These are phyloP conservation scores for Ogataea ganodermae DNA, from an alignment of 805 yeast species.

Conservation along the genomic window DNA sequence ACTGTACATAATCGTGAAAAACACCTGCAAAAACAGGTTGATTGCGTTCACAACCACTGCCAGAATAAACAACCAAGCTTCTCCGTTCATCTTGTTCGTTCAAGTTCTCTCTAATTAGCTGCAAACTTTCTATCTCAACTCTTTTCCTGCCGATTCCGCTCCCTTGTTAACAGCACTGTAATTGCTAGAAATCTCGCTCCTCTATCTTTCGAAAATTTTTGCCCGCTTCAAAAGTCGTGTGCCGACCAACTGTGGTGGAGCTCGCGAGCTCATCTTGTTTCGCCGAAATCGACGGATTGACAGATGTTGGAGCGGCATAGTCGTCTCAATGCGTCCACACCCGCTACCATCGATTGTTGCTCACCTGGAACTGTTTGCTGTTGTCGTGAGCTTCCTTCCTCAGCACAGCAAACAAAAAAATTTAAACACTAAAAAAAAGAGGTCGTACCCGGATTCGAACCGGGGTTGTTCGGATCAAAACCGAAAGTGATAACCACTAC, in stretches of 20 bases:
- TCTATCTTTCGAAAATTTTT: slow-evolving; percentile 8
- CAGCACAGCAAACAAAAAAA: background rate
- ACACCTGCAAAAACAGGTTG: slow-evolving; percentile 88
- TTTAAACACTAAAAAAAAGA: slow-evolving; percentile 30
- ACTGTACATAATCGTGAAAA: slow-evolving; percentile 92
- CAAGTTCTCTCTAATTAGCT: background rate
- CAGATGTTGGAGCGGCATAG: too few relatives aligned
- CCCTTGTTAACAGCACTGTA: slow-evolving; percentile 5
- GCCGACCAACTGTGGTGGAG: background rate
- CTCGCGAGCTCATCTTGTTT: background rate
- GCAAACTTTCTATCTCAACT: background rate
- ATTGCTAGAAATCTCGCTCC: slow-evolving; percentile 6
- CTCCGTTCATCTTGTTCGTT: slow-evolving; percentile 31
- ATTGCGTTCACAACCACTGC: slow-evolving; percentile 85
- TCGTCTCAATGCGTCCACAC: too few relatives aligned
- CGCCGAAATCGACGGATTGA: too few relatives aligned
- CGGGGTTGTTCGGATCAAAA: slow-evolving; percentile 82
- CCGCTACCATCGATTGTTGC: too few relatives aligned
- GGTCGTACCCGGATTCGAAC: slow-evolving; percentile 87
- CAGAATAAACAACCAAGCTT: slow-evolving; percentile 59
- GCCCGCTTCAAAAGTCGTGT: slow-evolving; percentile 7
- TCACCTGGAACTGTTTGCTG: too few relatives aligned
- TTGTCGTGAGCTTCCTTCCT: too few relatives aligned
- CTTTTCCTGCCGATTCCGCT: background rate
- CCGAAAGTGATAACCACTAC: slow-evolving; percentile 83